phyloP scores from a whole-genome alignment of 2,329 filamentous ascomycete species.

The Alternaria sp. region DNA sequence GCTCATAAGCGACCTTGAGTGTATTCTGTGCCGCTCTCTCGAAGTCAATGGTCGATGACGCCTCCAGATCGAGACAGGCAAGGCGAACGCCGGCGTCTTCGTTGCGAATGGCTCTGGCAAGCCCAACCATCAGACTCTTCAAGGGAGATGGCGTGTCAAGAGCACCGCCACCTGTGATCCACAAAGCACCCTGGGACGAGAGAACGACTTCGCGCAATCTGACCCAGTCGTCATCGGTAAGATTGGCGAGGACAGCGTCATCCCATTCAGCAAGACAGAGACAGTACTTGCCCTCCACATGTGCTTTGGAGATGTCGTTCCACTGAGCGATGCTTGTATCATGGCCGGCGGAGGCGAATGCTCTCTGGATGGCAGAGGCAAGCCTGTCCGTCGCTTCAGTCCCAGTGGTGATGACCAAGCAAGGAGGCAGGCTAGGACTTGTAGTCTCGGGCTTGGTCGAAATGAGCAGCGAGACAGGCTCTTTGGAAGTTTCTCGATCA shows the following conservation, averaged over 20 bases:
- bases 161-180: conserved; percentile 10
- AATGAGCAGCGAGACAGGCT: conserved; percentile 9
- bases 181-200: conserved; percentile 3
- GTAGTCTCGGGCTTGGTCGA: conserved; percentile 4
- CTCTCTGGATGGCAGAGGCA: neutral
- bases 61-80: conserved; percentile 8
- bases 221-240: conserved; percentile 5
- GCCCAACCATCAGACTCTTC: conserved; percentile 11
- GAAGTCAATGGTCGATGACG: neutral
- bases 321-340: neutral
- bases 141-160: conserved; percentile 3
- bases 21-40: neutral
- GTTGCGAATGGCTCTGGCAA: conserved; percentile 9
- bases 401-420: neutral
- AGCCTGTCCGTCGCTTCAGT: neutral
- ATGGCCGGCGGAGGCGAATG: conserved; percentile 1
- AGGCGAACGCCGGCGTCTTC: conserved; percentile 6
- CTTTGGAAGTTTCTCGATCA: conserved; percentile 5
- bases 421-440: neutral
- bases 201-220: conserved; percentile 6
- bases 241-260: neutral
- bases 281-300: conserved; percentile 5
- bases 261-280: conserved; percentile 10
- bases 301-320: neutral
- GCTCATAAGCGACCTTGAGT: conserved; percentile 5